Conservation (phyloP, 1,139 yeast species). For the Geotrichum phurueaensis region DNA sequence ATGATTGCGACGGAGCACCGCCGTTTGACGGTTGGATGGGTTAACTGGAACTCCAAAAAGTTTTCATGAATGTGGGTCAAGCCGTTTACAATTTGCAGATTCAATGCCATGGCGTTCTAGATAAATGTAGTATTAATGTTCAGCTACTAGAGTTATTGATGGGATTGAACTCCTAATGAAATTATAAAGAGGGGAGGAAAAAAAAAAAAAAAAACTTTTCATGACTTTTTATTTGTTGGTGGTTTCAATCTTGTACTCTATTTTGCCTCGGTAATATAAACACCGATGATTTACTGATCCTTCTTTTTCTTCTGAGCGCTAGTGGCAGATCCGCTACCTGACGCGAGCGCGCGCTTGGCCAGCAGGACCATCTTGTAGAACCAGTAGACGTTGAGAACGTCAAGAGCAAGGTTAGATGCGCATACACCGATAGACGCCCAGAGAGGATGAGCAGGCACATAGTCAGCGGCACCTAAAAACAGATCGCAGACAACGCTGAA, state of each 20-base stretch:
- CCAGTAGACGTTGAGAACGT: slow-evolving; percentile 54
- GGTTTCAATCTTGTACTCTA: not conserved
- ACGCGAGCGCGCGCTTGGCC: slow-evolving; percentile 16
- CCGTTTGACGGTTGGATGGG: slow-evolving; percentile 19
- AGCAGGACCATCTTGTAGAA: slow-evolving; percentile 67
- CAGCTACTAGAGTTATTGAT: not conserved
- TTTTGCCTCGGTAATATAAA: not conserved
- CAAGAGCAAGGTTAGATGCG: slow-evolving; percentile 57
- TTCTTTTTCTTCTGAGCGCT: slow-evolving; percentile 13
- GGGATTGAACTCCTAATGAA: not conserved
- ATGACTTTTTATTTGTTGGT: not conserved
- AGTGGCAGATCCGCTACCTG: slow-evolving; percentile 13
- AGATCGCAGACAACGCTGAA: slow-evolving; percentile 38
- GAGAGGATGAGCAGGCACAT: slow-evolving; percentile 36
- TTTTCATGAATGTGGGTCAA: slow-evolving; percentile 16
- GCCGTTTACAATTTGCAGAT: slow-evolving; percentile 19
- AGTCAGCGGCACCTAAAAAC: slow-evolving; percentile 16
- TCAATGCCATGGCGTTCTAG: not conserved
- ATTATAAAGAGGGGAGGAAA: not conserved
- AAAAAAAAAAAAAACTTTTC: not conserved
- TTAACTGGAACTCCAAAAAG: slow-evolving; percentile 20
- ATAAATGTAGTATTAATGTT: not conserved
- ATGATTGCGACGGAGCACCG: slow-evolving; percentile 27
- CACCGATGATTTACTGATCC: not conserved
- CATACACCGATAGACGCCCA: slow-evolving; percentile 49